These are phyloP conservation scores for Hylodesmum podocarpum DNA, from an alignment of 306 rosid genomes.

Conservation along the genomic window DNA sequence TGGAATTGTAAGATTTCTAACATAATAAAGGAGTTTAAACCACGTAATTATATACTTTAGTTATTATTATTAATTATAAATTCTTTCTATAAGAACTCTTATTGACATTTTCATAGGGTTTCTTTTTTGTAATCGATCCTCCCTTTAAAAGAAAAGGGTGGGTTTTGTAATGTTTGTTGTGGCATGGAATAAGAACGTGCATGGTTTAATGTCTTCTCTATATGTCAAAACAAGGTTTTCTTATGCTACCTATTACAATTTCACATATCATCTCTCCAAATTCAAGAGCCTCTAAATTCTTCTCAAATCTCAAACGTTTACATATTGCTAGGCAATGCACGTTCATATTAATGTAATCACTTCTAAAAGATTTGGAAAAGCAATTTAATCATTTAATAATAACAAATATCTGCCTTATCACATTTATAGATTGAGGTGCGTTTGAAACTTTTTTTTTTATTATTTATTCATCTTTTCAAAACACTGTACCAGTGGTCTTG, in stretches of 20 bases:
- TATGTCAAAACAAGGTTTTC: slow-evolving; percentile 1
- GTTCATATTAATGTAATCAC: not conserved
- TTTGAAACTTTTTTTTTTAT: not conserved
- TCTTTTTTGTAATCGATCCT: not conserved
- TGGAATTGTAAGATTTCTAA: not conserved
- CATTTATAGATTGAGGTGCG: not conserved
- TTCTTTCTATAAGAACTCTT: not conserved
- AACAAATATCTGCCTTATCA: not conserved
- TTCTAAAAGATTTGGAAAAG: not conserved
- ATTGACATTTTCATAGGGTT: not conserved
- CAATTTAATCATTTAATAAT: not conserved
- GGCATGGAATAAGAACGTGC: not conserved
- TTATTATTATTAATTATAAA: too few species aligned
- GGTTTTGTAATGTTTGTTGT: not conserved
- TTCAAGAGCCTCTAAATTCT: not conserved
- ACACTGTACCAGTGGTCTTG: too few species aligned
- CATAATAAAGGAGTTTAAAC: not conserved
- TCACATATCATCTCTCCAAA: not conserved
- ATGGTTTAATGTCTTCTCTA: not conserved
- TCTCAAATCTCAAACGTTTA: not conserved
- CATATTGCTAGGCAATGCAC: not conserved
- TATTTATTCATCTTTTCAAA: not conserved
- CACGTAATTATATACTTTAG: not conserved
- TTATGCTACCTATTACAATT: not conserved
- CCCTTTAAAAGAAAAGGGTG: not conserved